These are phyloP conservation scores for Melampsora americana DNA, from an alignment of 1,284 basidiomycete species.

Conservation along the genomic window DNA sequence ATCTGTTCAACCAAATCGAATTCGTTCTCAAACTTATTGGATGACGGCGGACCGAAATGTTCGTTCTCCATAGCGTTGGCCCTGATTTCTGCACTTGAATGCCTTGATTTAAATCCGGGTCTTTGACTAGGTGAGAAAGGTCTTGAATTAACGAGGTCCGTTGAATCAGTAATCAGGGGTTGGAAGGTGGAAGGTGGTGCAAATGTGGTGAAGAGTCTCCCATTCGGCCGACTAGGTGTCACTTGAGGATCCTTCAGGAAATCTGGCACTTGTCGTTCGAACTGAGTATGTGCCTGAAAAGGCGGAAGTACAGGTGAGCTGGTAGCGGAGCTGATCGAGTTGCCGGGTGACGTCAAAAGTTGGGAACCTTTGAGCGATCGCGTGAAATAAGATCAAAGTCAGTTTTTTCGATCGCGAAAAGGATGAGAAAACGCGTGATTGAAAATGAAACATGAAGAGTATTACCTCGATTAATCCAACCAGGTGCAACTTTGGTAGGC, in stretches of 20 bases:
- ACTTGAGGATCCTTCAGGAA: constrained; percentile 33
- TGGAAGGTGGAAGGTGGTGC: constrained; percentile 14
- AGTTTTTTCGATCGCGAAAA: background rate
- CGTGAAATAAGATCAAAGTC: background rate
- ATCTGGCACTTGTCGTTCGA: background rate
- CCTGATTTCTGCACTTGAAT: constrained; percentile 10
- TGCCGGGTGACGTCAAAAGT: constrained; percentile 32
- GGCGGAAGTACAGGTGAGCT: constrained; percentile 36
- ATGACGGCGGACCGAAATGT: background rate
- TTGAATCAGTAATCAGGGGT: constrained; percentile 12
- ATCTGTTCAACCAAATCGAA: constrained; percentile 25
- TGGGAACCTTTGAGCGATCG: constrained; percentile 10
- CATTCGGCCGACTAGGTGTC: constrained; percentile 29
- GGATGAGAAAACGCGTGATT: no score
- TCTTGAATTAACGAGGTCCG: background rate
- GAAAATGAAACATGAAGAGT: background rate
- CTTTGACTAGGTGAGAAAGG: constrained; percentile 6
- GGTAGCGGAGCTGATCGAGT: constrained; percentile 26
- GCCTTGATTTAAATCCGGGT: constrained; percentile 11
- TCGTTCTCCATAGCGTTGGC: background rate
- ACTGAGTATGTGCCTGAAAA: background rate
- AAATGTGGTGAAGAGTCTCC: constrained; percentile 25
- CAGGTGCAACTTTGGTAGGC: constrained; percentile 32
- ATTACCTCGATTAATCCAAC: constrained; percentile 36
- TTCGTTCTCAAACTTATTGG: constrained; percentile 14